phyloP scores from a whole-genome alignment of 495 filamentous ascomycete genomes.

The Penicillium ochrochloron region DNA sequence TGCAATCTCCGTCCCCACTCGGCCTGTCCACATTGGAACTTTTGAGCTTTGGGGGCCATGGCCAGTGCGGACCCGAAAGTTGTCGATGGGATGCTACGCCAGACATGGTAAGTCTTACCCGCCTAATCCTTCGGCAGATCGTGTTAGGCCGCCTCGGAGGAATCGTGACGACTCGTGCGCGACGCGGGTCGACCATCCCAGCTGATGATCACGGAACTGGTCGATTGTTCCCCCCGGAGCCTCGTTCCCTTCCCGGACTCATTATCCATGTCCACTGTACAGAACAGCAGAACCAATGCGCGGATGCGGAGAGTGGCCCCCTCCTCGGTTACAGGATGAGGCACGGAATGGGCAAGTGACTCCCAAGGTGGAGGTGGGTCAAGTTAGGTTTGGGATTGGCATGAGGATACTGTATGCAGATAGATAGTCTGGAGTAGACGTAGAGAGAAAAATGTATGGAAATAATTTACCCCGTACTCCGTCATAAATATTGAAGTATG shows the following conservation, averaged over 20 bases:
- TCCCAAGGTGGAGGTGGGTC: not conserved
- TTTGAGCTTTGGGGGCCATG: constrained; percentile 6
- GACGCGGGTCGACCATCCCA: constrained; percentile 15
- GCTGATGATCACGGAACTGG: constrained; percentile 17
- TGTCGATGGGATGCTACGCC: constrained; percentile 27
- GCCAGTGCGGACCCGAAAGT: constrained; percentile 23
- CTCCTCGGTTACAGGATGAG: not conserved
- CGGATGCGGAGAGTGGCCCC: not conserved
- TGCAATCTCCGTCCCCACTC: constrained; percentile 8
- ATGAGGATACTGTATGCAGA: not conserved
- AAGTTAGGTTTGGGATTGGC: not conserved
- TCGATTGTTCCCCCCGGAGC: not conserved
- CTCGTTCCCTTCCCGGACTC: not conserved
- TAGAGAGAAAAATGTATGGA: not conserved
- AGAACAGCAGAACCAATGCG: not conserved
- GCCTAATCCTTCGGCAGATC: constrained; percentile 35
- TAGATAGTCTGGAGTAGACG: not conserved
- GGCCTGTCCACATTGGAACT: constrained; percentile 1
- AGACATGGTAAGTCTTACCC: constrained; percentile 35
- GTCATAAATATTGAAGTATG: constrained; percentile 3
- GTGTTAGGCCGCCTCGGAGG: constrained; percentile 19
- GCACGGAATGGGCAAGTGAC: not conserved
- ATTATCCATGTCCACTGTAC: not conserved
- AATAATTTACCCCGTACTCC: not conserved
- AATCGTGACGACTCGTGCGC: constrained; percentile 3